A percentile compares a stretch with the other conserved stretches of the same genome.
Evolutionary conservation across 2,329 filamentous ascomycete genomes (phyloP).

Genomic region (Anisogramma anomala): DNA sequence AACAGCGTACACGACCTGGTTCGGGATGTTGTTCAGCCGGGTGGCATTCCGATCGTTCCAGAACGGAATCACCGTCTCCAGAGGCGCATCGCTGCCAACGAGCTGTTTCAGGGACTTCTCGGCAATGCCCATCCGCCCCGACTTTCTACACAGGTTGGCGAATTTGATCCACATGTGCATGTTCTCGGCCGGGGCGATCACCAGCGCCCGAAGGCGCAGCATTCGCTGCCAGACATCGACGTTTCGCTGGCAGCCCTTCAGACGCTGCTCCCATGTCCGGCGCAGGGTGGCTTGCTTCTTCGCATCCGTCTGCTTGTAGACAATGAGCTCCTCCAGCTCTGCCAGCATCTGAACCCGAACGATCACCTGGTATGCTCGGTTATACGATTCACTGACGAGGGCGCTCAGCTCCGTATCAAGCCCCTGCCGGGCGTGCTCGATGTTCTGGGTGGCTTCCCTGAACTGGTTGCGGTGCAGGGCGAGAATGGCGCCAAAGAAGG

Average conservation of each 20-base stretch:
- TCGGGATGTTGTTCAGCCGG: conserved; percentile 40
- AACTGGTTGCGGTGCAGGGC: conserved; percentile 94
- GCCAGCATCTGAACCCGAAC: conserved; percentile 98
- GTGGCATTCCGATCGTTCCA: conserved; percentile 35
- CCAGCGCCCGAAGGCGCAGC: conserved; percentile 85
- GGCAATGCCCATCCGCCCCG: conserved; percentile 82
- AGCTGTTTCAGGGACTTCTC: conserved; percentile 90
- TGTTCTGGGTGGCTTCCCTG: conserved; percentile 75
- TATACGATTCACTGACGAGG: conserved; percentile 95
- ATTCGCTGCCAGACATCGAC: conserved; percentile 98
- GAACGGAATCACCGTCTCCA: conserved; percentile 50
- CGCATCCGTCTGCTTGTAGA: conserved; percentile 88
- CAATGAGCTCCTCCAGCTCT: conserved; percentile 93
- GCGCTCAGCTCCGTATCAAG: conserved; percentile 93
- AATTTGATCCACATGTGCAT: conserved; percentile 99
- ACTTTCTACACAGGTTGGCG: conserved; percentile 94
- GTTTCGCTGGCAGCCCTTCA: conserved; percentile 91
- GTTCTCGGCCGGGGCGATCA: conserved; percentile 84
- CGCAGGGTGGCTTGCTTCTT: conserved; percentile 87
- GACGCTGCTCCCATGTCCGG: conserved; percentile 85
- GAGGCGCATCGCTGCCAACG: conserved; percentile 57
- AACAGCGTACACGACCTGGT: conserved; percentile 88
- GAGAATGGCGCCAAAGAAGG: conserved; percentile 95
- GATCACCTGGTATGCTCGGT: conserved; percentile 93
- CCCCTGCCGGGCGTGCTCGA: conserved; percentile 83